Conservation (phyloP, 805 yeast genomes). For the Millerozyma miso region DNA sequence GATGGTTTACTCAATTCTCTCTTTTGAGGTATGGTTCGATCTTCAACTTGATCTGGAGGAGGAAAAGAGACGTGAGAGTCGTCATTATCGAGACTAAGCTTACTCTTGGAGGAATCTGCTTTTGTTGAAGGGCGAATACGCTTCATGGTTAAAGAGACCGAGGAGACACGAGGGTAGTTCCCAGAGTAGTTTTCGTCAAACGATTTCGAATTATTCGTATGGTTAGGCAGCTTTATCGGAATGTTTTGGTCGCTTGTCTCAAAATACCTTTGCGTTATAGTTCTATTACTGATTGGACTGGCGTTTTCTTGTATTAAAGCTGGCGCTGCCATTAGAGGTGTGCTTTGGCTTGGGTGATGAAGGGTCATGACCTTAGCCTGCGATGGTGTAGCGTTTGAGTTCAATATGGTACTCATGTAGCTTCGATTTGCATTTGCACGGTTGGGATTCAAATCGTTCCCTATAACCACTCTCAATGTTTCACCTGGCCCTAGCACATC, state of each 20-base stretch:
- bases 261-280: slow-evolving; percentile 19
- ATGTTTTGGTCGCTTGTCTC: slow-evolving; percentile 19
- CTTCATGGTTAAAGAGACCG: slow-evolving; percentile 3
- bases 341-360: slow-evolving; percentile 11
- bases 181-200: neutral
- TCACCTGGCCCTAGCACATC: slow-evolving; percentile 55
- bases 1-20: slow-evolving; percentile 5
- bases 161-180: neutral
- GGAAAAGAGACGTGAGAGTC: slow-evolving; percentile 27
- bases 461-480: slow-evolving; percentile 31
- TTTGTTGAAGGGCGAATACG: slow-evolving; percentile 5
- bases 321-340: slow-evolving; percentile 24
- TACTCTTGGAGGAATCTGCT: neutral
- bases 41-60: slow-evolving; percentile 27
- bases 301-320: slow-evolving; percentile 10
- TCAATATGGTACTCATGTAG: neutral
- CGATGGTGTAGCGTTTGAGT: neutral
- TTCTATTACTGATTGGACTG: slow-evolving; percentile 11
- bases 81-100: slow-evolving; percentile 6
- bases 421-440: neutral
- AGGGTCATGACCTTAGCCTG: neutral
- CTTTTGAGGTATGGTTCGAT: slow-evolving; percentile 29
- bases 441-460: slow-evolving; percentile 16
- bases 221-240: slow-evolving; percentile 14
- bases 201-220: too few species aligned